A percentile compares a stretch with the other conserved stretches of the same genome.
These are phyloP conservation scores for Auriscalpium vulgare DNA, from an alignment of 768 basidiomycete genomes.

Conservation along the genomic window DNA sequence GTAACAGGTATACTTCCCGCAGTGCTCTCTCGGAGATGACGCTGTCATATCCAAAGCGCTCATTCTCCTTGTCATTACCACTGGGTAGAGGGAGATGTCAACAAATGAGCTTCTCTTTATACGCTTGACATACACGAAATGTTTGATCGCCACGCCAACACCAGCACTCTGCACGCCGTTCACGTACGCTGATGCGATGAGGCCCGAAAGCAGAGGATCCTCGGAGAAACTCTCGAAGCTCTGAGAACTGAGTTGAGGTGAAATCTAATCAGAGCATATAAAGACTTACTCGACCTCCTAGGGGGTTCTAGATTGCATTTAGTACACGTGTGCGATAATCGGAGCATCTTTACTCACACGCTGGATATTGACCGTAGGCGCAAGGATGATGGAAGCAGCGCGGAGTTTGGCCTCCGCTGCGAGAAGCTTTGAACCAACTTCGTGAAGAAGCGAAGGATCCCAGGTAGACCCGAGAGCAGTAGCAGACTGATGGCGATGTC, in stretches of 20 bases:
- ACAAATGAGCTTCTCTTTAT: background rate
- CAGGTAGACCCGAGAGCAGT: slow-evolving; percentile 74
- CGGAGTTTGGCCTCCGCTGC: slow-evolving; percentile 66
- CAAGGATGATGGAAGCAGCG: slow-evolving; percentile 62
- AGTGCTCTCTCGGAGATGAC: slow-evolving; percentile 43
- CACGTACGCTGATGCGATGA: slow-evolving; percentile 64
- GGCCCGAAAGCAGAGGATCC: slow-evolving; percentile 67
- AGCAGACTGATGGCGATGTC: slow-evolving; percentile 33
- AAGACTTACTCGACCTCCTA: slow-evolving; percentile 53
- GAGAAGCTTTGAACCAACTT: slow-evolving; percentile 55
- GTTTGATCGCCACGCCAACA: slow-evolving; percentile 72
- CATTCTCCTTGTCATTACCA: slow-evolving; percentile 78
- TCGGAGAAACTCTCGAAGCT: slow-evolving; percentile 77
- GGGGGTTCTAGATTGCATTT: slow-evolving; percentile 40
- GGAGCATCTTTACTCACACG: slow-evolving; percentile 35
- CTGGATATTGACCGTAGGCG: slow-evolving; percentile 82
- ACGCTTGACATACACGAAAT: slow-evolving; percentile 52
- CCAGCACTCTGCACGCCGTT: slow-evolving; percentile 72
- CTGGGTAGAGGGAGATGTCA: slow-evolving; percentile 24
- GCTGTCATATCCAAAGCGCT: slow-evolving; percentile 53
- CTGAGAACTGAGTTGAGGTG: slow-evolving; percentile 23
- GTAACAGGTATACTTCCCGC: slow-evolving; percentile 53
- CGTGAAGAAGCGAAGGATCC: slow-evolving; percentile 55
- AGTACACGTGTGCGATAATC: background rate
- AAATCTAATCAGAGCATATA: slow-evolving; percentile 5